Evolutionary conservation across 2,329 filamentous ascomycete species (phyloP).

Genomic region (Colletotrichum eleusines): DNA sequence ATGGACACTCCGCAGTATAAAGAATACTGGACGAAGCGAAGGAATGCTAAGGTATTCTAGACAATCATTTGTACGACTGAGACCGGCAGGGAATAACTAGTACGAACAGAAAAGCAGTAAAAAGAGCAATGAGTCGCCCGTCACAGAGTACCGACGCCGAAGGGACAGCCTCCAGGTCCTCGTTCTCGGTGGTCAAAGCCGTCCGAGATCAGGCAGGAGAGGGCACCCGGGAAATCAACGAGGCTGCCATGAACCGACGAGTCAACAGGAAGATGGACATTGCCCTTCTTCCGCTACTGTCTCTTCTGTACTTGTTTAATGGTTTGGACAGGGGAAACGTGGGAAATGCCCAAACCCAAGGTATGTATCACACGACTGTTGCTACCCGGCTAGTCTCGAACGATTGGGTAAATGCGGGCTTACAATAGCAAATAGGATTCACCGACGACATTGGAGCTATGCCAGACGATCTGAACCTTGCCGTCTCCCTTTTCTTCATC

Average conservation of each 20-base stretch:
- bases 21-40: not conserved
- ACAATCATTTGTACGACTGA: constrained; percentile 14
- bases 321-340: constrained; percentile 56
- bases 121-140: constrained; percentile 14
- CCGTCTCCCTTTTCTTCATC: constrained; percentile 68
- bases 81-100: not conserved
- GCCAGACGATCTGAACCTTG: constrained; percentile 65
- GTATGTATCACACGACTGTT: constrained; percentile 42
- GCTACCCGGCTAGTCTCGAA: not conserved
- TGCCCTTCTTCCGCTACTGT: constrained; percentile 53
- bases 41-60: not conserved
- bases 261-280: constrained; percentile 54
- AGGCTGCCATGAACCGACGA: constrained; percentile 28
- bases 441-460: constrained; percentile 65
- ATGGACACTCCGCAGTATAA: constrained; percentile 18
- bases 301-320: constrained; percentile 56
- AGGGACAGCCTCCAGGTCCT: constrained; percentile 22
- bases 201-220: constrained; percentile 3
- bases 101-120: not conserved
- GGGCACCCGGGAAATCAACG: not conserved
- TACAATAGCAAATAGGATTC: constrained; percentile 52
- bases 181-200: constrained; percentile 18
- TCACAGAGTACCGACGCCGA: constrained; percentile 27
- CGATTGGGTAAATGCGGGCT: constrained; percentile 4
- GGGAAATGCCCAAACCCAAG: constrained; percentile 56